Evolutionary conservation across 2,329 filamentous ascomycete species (phyloP).

Genomic region (Claviceps maximensis): DNA sequence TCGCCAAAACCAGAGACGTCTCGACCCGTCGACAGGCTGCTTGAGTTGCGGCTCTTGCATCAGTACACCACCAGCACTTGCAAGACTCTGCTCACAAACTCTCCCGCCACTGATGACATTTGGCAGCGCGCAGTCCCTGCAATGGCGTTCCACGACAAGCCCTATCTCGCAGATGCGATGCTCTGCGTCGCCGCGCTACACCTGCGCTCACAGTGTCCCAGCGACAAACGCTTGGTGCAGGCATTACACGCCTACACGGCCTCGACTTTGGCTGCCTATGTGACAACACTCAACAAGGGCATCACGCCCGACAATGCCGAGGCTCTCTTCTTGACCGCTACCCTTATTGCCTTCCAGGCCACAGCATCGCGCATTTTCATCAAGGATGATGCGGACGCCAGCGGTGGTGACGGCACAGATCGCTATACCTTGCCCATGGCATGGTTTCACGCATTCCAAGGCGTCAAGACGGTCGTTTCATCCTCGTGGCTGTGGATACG

Average conservation of each 20-base stretch:
- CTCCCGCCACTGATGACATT: conserved; percentile 37
- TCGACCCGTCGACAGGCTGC: conserved; percentile 30
- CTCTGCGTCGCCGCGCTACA: conserved; percentile 52
- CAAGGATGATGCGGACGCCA: conserved; percentile 35
- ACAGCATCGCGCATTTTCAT: conserved; percentile 49
- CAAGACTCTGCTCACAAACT: conserved; percentile 43
- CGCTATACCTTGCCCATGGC: conserved; percentile 46
- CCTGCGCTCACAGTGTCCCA: conserved; percentile 39
- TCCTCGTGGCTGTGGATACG: conserved; percentile 52
- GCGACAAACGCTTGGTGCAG: conserved; percentile 46
- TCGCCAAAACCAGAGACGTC: conserved; percentile 18
- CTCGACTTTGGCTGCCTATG: conserved; percentile 48
- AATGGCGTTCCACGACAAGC: conserved; percentile 45
- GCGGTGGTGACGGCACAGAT: conserved; percentile 20
- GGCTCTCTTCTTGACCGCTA: conserved; percentile 47
- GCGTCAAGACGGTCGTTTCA: conserved; percentile 51
- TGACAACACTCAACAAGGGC: conserved; percentile 39
- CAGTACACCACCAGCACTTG: conserved; percentile 49
- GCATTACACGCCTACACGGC: conserved; percentile 54
- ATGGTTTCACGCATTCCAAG: conserved; percentile 56
- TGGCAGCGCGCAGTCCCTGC: conserved; percentile 48
- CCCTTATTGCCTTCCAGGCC: conserved; percentile 54
- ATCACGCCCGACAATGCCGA: conserved; percentile 48
- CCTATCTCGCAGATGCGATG: conserved; percentile 49
- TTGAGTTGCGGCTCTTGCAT: conserved; percentile 51